Base-by-base conservation (phyloP, 2,329 filamentous ascomycete genomes). In the Mycogone perniciosa region DNA sequence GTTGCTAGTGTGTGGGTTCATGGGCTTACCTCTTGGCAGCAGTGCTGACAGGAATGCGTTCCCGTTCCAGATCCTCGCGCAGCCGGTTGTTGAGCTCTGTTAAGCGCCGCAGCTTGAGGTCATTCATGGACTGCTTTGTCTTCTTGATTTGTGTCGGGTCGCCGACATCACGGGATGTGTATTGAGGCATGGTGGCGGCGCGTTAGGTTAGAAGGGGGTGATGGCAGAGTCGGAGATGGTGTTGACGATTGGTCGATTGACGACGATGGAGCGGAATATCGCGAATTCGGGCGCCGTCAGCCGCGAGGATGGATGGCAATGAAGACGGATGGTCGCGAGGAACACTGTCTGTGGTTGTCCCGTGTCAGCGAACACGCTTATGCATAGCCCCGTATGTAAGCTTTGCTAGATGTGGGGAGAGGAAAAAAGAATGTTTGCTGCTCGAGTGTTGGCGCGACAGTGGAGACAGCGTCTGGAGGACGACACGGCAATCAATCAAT, bases 71-170 rank as follows among this genome's bases (percentile, higher is more conserved):
- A 70, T 99, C 93, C 73, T 99, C 93, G 64, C 91, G 88, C 70
- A 99, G 76, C 62, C 93, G 86, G 72, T 89, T 89, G 79, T 97
- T 99, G 64, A 99, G 82, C 76, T 99, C 93, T 55, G 91, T 97
- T 72, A 99, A 79, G 59, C 93, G 87, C 65, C 93, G 86, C 64
- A 97, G 83, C 80, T 99, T 99, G 59, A 99, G 82, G 71, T 99
- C 93, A 62, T 92, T 92, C 89, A 99, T 97, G 69, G 89, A 96
- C 76, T 97, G 93, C 79, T 96, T 96, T 77, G 95, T 97, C 77
- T 91, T 95, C 80, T 81, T 84, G 62, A 83, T 81, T 68, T 85
- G 81, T 63, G 79, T 80, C 68, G 81, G 80, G 67, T 85, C 82
- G 71, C 80, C 80, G 55, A 81, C 79, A 65, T 85, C 82, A 62